These are phyloP conservation scores for Rutstroemia sp. DNA, from an alignment of 2,329 filamentous ascomycete genomes.

Conservation along the genomic window DNA sequence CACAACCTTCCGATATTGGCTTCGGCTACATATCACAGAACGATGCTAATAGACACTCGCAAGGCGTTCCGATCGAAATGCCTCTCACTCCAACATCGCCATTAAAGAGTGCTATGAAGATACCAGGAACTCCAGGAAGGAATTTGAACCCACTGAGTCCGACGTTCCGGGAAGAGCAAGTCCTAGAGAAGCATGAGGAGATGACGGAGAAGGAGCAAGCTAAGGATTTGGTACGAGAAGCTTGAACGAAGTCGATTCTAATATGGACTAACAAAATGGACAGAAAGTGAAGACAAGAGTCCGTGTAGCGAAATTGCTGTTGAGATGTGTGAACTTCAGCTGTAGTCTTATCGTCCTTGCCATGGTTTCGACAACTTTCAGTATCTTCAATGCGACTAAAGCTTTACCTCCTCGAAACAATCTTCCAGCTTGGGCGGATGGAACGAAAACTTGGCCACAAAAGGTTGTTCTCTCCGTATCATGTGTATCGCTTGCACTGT, in stretches of 20 bases:
- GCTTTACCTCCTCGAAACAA: constrained; percentile 66
- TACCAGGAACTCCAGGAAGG: constrained; percentile 72
- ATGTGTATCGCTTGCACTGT: constrained; percentile 72
- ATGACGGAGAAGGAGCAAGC: constrained; percentile 80
- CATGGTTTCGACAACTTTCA: constrained; percentile 81
- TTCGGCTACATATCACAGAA: constrained; percentile 78
- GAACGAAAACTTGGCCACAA: constrained; percentile 83
- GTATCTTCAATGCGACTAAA: constrained; percentile 87
- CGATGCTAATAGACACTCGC: constrained; percentile 42
- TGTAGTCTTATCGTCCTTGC: constrained; percentile 91
- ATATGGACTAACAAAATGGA: constrained; percentile 33
- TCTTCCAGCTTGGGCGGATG: constrained; percentile 75
- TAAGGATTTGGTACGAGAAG: constrained; percentile 57
- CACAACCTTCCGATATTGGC: constrained; percentile 77
- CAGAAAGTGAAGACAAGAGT: constrained; percentile 91
- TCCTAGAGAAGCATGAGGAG: constrained; percentile 77
- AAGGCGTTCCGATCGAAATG: constrained; percentile 40
- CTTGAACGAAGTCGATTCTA: neutral
- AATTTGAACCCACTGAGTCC: constrained; percentile 78
- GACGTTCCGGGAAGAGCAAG: constrained; percentile 81
- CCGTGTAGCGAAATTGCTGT: constrained; percentile 85
- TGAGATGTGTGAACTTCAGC: constrained; percentile 94
- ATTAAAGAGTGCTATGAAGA: constrained; percentile 84
- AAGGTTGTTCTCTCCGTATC: constrained; percentile 73
- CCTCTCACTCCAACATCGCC: constrained; percentile 68